Percentiles rank a stretch among this genome's conserved stretches.
These are phyloP conservation scores for Akanthomyces dipterigenus DNA, from an alignment of 2,329 filamentous ascomycete species.

Conservation along the genomic window DNA sequence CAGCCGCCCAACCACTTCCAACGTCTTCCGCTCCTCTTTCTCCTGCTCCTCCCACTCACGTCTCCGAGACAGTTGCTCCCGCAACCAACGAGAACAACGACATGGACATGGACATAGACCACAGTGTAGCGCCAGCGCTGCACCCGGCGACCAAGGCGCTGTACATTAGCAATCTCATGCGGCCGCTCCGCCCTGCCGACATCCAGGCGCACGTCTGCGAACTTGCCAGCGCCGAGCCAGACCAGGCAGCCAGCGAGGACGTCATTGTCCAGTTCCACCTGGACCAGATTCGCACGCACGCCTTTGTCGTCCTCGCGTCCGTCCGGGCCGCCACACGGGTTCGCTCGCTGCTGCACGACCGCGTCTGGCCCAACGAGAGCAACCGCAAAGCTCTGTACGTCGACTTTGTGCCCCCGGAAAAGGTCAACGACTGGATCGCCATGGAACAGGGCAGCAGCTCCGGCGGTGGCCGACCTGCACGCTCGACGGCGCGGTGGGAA, in stretches of 20 bases:
- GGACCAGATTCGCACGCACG: conserved; percentile 81
- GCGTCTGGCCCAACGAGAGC: conserved; percentile 80
- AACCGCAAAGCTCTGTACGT: conserved; percentile 79
- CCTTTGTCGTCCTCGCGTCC: conserved; percentile 67
- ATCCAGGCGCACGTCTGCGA: conserved; percentile 63
- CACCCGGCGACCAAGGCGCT: conserved; percentile 70
- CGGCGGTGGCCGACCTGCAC: conserved; percentile 17
- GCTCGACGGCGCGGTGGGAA: conserved; percentile 55
- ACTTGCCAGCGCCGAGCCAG: conserved; percentile 61
- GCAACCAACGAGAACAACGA: conserved; percentile 14
- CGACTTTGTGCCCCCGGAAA: conserved; percentile 78
- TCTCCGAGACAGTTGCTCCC: conserved; percentile 1
- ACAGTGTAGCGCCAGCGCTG: conserved; percentile 46
- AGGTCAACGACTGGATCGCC: conserved; percentile 66
- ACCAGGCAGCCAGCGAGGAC: conserved; percentile 42
- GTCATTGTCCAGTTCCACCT: conserved; percentile 64
- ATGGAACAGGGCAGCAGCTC: conserved; percentile 48
- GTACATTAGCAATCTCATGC: conserved; percentile 87
- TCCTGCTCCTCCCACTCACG: background rate
- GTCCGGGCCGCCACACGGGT: conserved; percentile 68
- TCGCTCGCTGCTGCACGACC: conserved; percentile 67
- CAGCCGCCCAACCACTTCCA: background rate
- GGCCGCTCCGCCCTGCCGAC: conserved; percentile 64
- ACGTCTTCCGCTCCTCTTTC: background rate
- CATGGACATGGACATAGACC: conserved; percentile 27